phyloP scores from a whole-genome alignment of 257 asterid species.

The Misopates orontium region DNA sequence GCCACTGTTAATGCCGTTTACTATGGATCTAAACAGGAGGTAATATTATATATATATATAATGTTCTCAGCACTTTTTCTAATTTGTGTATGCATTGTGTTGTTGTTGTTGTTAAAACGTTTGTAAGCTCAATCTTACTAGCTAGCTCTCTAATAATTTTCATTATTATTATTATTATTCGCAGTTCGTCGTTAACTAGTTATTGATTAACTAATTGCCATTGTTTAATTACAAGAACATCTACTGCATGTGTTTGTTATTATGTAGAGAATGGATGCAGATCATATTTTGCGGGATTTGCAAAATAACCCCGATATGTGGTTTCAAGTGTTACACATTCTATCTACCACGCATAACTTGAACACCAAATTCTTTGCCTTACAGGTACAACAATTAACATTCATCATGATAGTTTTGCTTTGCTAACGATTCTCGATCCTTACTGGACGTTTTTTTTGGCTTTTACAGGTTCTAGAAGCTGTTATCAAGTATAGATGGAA shows the following conservation, averaged over 20 bases:
- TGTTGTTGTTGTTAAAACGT: background rate
- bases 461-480: slow-evolving; percentile 87
- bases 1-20: slow-evolving; percentile 91
- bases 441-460: background rate
- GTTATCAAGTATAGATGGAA: slow-evolving; percentile 98
- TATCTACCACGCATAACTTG: slow-evolving; percentile 72
- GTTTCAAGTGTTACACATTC: slow-evolving; percentile 98
- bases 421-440: slow-evolving; percentile 15
- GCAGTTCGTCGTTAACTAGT: too few relatives aligned
- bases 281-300: slow-evolving; percentile 86
- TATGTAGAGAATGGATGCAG: slow-evolving; percentile 93
- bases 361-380: slow-evolving; percentile 89
- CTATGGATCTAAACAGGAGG: slow-evolving; percentile 99
- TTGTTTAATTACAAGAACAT: background rate
- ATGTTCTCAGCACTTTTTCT: too few relatives aligned
- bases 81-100: background rate
- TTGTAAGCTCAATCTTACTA: too few relatives aligned
- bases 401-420: slow-evolving; percentile 9
- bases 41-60: slow-evolving; percentile 33
- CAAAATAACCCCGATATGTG: slow-evolving; percentile 95
- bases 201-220: background rate
- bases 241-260: slow-evolving; percentile 24
- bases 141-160: too few relatives aligned
- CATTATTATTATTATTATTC: too few relatives aligned
- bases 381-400: slow-evolving; percentile 64